Evolutionary conservation across 305 asterid genomes (phyloP), one percentile per base, ranked within the genome.

Genomic region (Andrographis paniculata): DNA sequence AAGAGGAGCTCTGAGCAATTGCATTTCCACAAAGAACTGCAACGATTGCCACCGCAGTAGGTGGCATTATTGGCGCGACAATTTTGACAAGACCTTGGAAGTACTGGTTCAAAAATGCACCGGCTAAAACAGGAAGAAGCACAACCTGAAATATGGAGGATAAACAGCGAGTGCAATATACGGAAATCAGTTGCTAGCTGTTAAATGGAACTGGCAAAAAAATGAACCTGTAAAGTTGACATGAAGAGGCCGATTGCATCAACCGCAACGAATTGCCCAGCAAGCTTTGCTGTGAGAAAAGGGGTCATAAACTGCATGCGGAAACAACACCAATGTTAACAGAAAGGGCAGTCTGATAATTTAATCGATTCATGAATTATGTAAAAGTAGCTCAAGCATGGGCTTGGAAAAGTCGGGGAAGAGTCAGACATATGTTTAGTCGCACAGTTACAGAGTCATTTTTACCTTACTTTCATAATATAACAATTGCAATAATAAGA

Each of bases 1-100:
- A 89, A 7, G 97, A 79, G 59, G 97, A 74, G 61, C 88, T 84
- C 76, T 73, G 83, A 30, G 95, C 95, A 45, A 88, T 84, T 37
- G 95, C 95, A 52, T 82, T 75, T 31, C 97, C 95, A 52, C 95
- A 88, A 13, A 88, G 95, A 60, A 84, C 54, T 4, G 97, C 97
- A 6, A 88, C 97, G 12, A 95, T 88, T 58, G 82, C 75, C 45
- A 88, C 95, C 47, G 95, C 89, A 9, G 84, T 68, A 9, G 95
- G 93, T 10, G 94, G 97, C 95, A 88, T 88, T 65, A 88, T 9
- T 0, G 97, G 97, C 53, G 72, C 47, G 14, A 84, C 89, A 20
- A 79, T 13, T 67, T 60, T 75, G 44, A 88, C 97, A 3, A 77
- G 44, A 52, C 83, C 24, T 49, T 66, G 68, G 76, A 88, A 88